Evolutionary conservation across 2,329 filamentous ascomycete genomes (phyloP).

Genomic region (Fusarium anguioides): DNA sequence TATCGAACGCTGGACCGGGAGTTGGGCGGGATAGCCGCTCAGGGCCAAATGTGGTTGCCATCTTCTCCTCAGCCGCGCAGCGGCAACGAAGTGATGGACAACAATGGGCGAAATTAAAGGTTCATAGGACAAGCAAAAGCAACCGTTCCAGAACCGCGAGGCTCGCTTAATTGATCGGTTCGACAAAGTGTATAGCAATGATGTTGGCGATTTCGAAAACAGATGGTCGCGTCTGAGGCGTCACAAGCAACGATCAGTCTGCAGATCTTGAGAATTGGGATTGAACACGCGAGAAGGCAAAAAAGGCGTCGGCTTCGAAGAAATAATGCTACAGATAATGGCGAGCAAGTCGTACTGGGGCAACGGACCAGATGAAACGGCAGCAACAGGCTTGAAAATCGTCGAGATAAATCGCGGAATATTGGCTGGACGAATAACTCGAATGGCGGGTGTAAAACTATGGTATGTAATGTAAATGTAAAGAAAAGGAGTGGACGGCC

Average conservation of each 20-base stretch:
- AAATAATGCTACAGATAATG: constrained; percentile 15
- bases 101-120: constrained; percentile 48
- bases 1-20: constrained; percentile 42
- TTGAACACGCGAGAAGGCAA: constrained; percentile 12
- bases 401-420: constrained; percentile 38
- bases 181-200: constrained; percentile 6
- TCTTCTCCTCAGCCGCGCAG: constrained; percentile 59
- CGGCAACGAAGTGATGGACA: constrained; percentile 59
- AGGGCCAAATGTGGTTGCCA: constrained; percentile 56
- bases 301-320: constrained; percentile 12
- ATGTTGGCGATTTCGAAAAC: constrained; percentile 7
- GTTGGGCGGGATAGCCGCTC: constrained; percentile 50
- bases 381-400: constrained; percentile 31
- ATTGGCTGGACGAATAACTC: constrained; percentile 44
- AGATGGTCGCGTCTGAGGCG: constrained; percentile 25
- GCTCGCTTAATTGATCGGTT: constrained; percentile 22
- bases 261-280: constrained; percentile 27
- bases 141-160: constrained; percentile 8
- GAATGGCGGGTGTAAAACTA: constrained; percentile 37
- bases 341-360: constrained; percentile 16
- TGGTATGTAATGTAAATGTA: constrained; percentile 39
- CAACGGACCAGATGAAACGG: constrained; percentile 40
- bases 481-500: constrained; percentile 68
- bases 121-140: constrained; percentile 54
- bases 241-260: constrained; percentile 37